phyloP scores from a whole-genome alignment of 192 early-diverging fungal species.

The Martensiomyces pterosporus region DNA sequence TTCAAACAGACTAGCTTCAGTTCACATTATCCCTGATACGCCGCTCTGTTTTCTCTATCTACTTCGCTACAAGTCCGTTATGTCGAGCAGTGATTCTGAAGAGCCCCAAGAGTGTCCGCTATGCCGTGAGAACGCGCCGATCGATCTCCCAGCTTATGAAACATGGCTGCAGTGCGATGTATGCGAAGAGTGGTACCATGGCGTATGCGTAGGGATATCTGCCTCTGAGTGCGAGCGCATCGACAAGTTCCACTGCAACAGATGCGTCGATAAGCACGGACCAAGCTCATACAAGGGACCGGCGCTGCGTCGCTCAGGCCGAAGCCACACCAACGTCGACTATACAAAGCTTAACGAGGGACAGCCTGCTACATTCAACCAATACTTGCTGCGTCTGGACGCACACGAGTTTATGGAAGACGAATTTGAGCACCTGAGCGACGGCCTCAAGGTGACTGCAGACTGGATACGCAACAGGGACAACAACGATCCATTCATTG shows the following conservation, averaged over 20 bases:
- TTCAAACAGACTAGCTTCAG: no score
- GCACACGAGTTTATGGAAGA: slow-evolving; percentile 63
- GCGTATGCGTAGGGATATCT: slow-evolving; percentile 57
- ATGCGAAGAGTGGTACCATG: slow-evolving; percentile 65
- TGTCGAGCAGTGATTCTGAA: slow-evolving; percentile 36
- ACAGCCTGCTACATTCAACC: slow-evolving; percentile 68
- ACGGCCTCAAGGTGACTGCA: slow-evolving; percentile 62
- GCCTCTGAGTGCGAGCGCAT: slow-evolving; percentile 55
- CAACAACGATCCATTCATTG: slow-evolving; percentile 69
- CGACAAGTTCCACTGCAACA: slow-evolving; percentile 62
- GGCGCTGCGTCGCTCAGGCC: slow-evolving; percentile 55
- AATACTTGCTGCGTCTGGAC: slow-evolving; percentile 72
- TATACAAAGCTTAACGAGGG: slow-evolving; percentile 83
- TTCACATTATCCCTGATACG: no score
- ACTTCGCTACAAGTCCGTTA: neutral
- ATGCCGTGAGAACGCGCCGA: slow-evolving; percentile 39
- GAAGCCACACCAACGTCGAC: slow-evolving; percentile 61
- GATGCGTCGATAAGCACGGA: slow-evolving; percentile 53
- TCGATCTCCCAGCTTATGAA: slow-evolving; percentile 45
- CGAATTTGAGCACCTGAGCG: slow-evolving; percentile 58
- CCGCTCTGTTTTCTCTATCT: neutral
- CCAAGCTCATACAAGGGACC: slow-evolving; percentile 54
- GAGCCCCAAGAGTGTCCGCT: slow-evolving; percentile 43
- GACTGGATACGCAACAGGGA: slow-evolving; percentile 63
- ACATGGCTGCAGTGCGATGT: slow-evolving; percentile 67